Percentiles rank a stretch among this genome's conserved stretches.
Evolutionary conservation across 148 eudicot species (phyloP).

Genomic region (Fallopia convolvulus): DNA sequence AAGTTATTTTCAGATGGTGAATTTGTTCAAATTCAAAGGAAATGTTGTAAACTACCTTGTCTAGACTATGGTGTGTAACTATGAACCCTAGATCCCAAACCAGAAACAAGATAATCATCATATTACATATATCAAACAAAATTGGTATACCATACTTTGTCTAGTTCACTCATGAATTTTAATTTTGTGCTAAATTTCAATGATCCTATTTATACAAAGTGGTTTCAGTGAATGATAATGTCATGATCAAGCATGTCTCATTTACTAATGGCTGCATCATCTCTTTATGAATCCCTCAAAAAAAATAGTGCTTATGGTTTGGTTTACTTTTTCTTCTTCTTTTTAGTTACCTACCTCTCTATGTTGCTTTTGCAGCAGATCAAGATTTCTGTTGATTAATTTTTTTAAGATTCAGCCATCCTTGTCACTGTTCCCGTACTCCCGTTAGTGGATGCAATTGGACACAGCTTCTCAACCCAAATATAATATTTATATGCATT

Average conservation of each 20-base stretch:
- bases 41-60: not conserved
- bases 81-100: not conserved
- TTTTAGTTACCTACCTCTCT: not conserved
- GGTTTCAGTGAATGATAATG: not conserved
- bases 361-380: not conserved
- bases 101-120: not conserved
- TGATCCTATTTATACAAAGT: not conserved
- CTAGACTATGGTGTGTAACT: not conserved
- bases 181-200: not conserved
- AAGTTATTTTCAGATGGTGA: not conserved
- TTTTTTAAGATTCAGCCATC: not conserved
- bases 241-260: not conserved
- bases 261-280: not conserved
- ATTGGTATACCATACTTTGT: not conserved
- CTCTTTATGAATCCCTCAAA: not conserved
- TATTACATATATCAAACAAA: not conserved
- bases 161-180: not conserved
- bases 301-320: not conserved
- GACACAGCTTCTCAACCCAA: not conserved
- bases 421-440: not conserved
- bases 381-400: not conserved
- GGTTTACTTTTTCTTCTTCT: not conserved
- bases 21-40: not conserved
- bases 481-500: not conserved
- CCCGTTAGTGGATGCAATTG: not conserved